Percentiles rank a stretch among this genome's conserved stretches.
phyloP scores from a whole-genome alignment of 768 basidiomycete genomes.

The Suillus subluteus region DNA sequence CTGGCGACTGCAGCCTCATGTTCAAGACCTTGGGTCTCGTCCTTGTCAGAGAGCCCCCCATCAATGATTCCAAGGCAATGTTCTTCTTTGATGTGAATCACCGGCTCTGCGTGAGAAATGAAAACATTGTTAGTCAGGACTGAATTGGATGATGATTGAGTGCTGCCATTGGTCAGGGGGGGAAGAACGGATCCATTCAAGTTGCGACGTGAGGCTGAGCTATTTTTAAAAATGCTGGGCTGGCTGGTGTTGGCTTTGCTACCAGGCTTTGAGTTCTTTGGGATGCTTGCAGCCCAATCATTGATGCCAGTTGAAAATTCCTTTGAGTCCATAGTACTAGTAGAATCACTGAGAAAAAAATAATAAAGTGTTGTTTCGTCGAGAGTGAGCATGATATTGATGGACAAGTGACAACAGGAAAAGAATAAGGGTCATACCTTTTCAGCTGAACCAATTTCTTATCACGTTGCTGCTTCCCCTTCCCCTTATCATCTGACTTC shows the following conservation, averaged over 20 bases:
- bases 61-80: neutral
- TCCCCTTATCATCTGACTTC: neutral
- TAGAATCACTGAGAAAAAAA: neutral
- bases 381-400: neutral
- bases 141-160: neutral
- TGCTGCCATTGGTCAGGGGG: constrained; percentile 2
- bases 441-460: neutral
- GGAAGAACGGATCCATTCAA: neutral
- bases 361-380: neutral
- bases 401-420: neutral
- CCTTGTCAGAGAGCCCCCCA: neutral
- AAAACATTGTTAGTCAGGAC: neutral
- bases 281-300: neutral
- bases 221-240: constrained; percentile 3
- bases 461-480: neutral
- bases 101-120: neutral
- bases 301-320: constrained; percentile 3
- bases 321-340: neutral
- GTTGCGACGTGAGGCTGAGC: neutral
- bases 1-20: neutral
- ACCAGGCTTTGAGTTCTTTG: neutral
- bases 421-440: neutral
- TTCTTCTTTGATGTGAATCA: neutral
- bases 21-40: neutral
- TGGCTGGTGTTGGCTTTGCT: constrained; percentile 1